Evolutionary conservation across 73 alveolate species (phyloP), one percentile per base, ranked within the genome.

Genomic region (Tetrahymena elliotti): DNA sequence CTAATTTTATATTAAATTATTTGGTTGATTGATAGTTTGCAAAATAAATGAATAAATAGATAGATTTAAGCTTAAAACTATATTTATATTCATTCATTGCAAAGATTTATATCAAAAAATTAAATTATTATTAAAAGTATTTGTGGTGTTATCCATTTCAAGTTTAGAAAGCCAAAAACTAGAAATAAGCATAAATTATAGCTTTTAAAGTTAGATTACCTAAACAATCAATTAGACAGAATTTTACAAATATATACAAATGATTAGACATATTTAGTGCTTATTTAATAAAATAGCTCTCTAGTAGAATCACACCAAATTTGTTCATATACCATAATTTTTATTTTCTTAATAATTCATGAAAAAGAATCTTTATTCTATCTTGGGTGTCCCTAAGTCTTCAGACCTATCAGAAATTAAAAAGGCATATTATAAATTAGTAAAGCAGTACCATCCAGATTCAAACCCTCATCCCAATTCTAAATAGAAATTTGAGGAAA

Each of bases 361-460:
- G 35, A 97, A 96, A 83, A 97, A 96, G 83, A 99, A 99, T 94
- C 96, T 97, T 96, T 99, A 99, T 52, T 96, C 96, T 93, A 96
- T 98, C 22, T 96, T 99, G 39, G 99, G 99, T n/a, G 99, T 98
- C 11, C 93, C 96, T 40, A 95, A 97, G 92, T 97, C 96, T 40
- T 98, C 99, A 41, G 93, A 98, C n/a, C 97, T 97, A 68, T 97
- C 96, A 33, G 99, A 99, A 83, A 98, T 99, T 93, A 99, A 99
- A 95, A 96, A 98, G 94, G 98, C 99, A 35, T 99, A 98, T 96
- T 98, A 98, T 88, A 97, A 97, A 96, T 96, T 98, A 52, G 99
- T 99, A 0, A 97, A 98, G 83, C 93, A 97, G 94, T 99, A 97
- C 95, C 99, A 99, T 54, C 99, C 99, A 15, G 99, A 99, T 96